Percentiles rank a stretch among this genome's conserved stretches.
Conservation (phyloP, 1,284 basidiomycete genomes). For the Mixia osmundae region DNA sequence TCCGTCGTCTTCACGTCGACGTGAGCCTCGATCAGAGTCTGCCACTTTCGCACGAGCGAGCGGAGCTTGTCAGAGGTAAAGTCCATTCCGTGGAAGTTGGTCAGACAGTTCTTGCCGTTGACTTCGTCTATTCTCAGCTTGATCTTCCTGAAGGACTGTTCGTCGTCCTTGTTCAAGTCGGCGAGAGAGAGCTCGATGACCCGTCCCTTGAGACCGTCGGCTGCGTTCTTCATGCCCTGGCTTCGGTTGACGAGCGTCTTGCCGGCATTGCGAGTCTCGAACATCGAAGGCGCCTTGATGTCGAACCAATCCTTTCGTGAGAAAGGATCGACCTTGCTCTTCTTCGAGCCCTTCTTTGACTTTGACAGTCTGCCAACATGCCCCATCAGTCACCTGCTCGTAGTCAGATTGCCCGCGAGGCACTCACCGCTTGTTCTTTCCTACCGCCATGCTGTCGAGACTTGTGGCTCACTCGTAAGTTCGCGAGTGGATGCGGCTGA, state of each 20-base stretch:
- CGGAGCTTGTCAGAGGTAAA: constrained; percentile 99
- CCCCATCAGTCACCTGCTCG: background rate
- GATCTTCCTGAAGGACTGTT: constrained; percentile 99
- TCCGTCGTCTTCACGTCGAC: constrained; percentile 99
- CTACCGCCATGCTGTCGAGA: constrained; percentile 3
- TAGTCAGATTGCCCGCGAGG: constrained; percentile 60
- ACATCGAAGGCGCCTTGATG: constrained; percentile 95
- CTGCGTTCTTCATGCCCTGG: constrained; percentile 94
- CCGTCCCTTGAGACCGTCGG: constrained; percentile 94
- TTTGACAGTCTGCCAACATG: constrained; percentile 48
- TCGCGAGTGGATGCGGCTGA: too few species aligned
- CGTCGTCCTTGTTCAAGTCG: constrained; percentile 99
- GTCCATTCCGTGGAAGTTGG: constrained; percentile 99
- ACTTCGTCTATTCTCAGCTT: constrained; percentile 93
- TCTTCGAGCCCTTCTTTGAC: constrained; percentile 98
- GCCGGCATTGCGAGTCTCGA: constrained; percentile 88
- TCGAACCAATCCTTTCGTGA: constrained; percentile 99
- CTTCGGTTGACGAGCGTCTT: constrained; percentile 99
- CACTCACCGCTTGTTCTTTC: background rate
- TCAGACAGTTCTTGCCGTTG: constrained; percentile 96
- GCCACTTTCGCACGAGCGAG: constrained; percentile 99
- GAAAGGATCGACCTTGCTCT: constrained; percentile 98
- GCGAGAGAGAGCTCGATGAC: constrained; percentile 90
- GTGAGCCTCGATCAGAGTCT: constrained; percentile 93
- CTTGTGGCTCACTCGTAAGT: too few species aligned